Percentiles rank a stretch among this genome's conserved stretches.
Evolutionary conservation across 2,329 filamentous ascomycete genomes (phyloP).

Genomic region (Intubia oerlemansii): DNA sequence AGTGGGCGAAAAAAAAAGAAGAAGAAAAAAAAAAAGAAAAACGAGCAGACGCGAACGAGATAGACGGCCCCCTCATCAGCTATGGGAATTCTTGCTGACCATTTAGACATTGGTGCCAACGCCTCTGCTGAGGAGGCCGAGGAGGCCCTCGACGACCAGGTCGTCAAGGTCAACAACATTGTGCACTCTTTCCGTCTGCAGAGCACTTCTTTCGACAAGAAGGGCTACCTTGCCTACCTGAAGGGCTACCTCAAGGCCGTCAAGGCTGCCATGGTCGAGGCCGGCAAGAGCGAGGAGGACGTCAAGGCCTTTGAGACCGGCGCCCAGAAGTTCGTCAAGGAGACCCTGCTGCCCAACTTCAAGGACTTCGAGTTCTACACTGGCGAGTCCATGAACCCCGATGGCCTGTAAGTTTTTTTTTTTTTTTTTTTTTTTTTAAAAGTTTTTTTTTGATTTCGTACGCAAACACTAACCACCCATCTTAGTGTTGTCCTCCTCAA

Average conservation of each 20-base stretch:
- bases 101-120: slow-evolving; percentile 73
- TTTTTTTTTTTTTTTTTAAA: slow-evolving; percentile 2
- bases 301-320: slow-evolving; percentile 64
- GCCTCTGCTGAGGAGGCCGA: slow-evolving; percentile 82
- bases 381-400: slow-evolving; percentile 79
- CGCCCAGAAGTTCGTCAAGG: slow-evolving; percentile 57
- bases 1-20: too few relatives aligned
- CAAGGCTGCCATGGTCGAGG: slow-evolving; percentile 44
- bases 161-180: slow-evolving; percentile 73
- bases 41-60: too few relatives aligned
- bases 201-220: slow-evolving; percentile 68
- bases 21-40: too few relatives aligned
- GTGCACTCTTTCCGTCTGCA: slow-evolving; percentile 80
- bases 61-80: too few relatives aligned
- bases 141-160: slow-evolving; percentile 48
- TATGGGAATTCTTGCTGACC: background rate
- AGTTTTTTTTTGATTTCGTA: background rate
- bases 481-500: slow-evolving; percentile 85
- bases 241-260: slow-evolving; percentile 90
- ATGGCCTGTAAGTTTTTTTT: slow-evolving; percentile 88
- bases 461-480: background rate
- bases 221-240: slow-evolving; percentile 60
- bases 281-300: slow-evolving; percentile 35
- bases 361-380: slow-evolving; percentile 93
- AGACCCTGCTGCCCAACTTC: slow-evolving; percentile 63